Evolutionary conservation across 2,329 filamentous ascomycete genomes (phyloP).

Genomic region (Blastomyces percursus): DNA sequence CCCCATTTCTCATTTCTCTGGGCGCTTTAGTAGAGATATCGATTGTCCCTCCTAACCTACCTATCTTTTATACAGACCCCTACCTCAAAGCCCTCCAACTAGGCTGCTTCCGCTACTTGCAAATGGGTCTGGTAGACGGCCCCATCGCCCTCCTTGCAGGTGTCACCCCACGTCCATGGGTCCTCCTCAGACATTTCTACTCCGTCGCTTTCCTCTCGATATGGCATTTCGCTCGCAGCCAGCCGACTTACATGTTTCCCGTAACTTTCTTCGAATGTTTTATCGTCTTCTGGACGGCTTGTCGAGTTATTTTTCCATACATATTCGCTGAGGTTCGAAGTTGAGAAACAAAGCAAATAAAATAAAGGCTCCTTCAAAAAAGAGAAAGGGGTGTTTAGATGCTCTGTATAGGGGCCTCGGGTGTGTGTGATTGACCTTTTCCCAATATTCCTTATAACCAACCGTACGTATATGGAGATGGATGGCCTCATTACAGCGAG

Average conservation of each 20-base stretch:
- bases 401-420: neutral
- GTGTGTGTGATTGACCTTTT: neutral
- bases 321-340: slow-evolving; percentile 56
- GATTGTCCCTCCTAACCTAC: neutral
- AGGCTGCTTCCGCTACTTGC: slow-evolving; percentile 91
- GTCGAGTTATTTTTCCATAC: slow-evolving; percentile 71
- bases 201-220: slow-evolving; percentile 80
- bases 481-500: neutral
- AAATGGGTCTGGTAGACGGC: slow-evolving; percentile 60
- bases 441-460: too few relatives aligned
- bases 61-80: slow-evolving; percentile 36
- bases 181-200: slow-evolving; percentile 90
- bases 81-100: slow-evolving; percentile 70
- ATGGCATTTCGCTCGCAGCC: slow-evolving; percentile 51
- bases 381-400: neutral
- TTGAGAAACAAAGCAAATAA: slow-evolving; percentile 15
- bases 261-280: slow-evolving; percentile 54
- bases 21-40: neutral
- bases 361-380: neutral
- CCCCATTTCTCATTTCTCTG: slow-evolving; percentile 6
- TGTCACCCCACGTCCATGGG: slow-evolving; percentile 62
- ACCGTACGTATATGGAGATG: neutral
- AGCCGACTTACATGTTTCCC: slow-evolving; percentile 48
- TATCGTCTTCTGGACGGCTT: slow-evolving; percentile 68
- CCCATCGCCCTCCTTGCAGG: slow-evolving; percentile 75